phyloP scores from a whole-genome alignment of 257 asterid species.

The Penstemon newberryi region DNA sequence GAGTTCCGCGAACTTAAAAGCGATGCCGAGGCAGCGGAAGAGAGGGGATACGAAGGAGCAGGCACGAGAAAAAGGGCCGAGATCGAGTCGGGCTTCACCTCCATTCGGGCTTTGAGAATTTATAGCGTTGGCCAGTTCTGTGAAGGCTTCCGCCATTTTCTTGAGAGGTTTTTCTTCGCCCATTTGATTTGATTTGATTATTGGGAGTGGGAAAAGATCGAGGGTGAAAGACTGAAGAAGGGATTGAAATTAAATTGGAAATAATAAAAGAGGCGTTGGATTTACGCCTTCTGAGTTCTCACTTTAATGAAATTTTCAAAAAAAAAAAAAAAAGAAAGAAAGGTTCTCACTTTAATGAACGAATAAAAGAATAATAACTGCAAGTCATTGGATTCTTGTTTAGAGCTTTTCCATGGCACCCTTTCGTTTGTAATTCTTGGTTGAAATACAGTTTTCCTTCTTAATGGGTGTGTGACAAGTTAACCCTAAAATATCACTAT shows the following conservation, averaged over 20 bases:
- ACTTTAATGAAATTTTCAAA: no score
- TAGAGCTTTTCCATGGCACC: no score
- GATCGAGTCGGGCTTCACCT: slow-evolving; percentile 56
- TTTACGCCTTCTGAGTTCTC: slow-evolving; percentile 22
- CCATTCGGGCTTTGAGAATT: slow-evolving; percentile 40
- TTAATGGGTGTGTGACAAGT: no score
- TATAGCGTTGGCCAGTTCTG: slow-evolving; percentile 48
- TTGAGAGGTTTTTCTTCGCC: slow-evolving; percentile 57
- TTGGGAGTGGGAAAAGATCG: not conserved
- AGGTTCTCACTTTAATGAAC: no score
- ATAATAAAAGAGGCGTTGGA: slow-evolving; percentile 28
- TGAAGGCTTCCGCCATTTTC: slow-evolving; percentile 79
- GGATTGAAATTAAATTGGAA: not conserved
- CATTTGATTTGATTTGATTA: slow-evolving; percentile 31
- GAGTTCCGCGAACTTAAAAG: slow-evolving; percentile 89
- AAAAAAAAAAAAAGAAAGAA: no score
- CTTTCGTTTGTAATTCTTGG: no score
- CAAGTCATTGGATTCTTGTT: no score
- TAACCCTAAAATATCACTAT: no score
- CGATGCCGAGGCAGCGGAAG: slow-evolving; percentile 91
- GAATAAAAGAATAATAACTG: no score
- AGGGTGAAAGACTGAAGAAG: slow-evolving; percentile 8
- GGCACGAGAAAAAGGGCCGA: slow-evolving; percentile 68
- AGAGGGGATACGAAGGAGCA: slow-evolving; percentile 89
- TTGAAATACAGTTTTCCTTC: no score